These are phyloP conservation scores for Globisporangium camurandrum DNA, from an alignment of 352 stramenopile genomes.

Conservation along the genomic window DNA sequence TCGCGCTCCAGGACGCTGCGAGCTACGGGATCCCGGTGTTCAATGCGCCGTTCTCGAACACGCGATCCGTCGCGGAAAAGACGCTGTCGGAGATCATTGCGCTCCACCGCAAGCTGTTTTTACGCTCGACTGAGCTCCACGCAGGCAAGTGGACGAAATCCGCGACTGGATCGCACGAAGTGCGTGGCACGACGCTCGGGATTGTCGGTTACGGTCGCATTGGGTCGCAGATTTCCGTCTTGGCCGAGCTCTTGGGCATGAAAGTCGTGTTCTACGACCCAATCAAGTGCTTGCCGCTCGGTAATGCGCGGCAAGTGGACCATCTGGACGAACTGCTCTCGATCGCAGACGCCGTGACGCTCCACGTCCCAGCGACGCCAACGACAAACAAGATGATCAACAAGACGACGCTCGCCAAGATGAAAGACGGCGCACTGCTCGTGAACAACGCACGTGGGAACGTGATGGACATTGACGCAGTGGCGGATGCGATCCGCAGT, in stretches of 20 bases:
- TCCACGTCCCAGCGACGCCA: constrained; percentile 95
- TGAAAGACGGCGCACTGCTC: constrained; percentile 90
- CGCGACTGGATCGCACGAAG: constrained; percentile 67
- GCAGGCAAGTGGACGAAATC: constrained; percentile 76
- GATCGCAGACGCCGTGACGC: constrained; percentile 88
- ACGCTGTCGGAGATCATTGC: constrained; percentile 76
- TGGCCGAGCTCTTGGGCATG: constrained; percentile 89
- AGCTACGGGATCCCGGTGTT: constrained; percentile 69
- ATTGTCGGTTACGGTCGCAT: constrained; percentile 81
- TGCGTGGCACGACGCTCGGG: constrained; percentile 72
- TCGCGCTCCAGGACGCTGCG: constrained; percentile 51
- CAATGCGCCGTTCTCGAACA: constrained; percentile 84
- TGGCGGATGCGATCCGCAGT: constrained; percentile 84
- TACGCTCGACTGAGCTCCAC: constrained; percentile 70
- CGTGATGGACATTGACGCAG: constrained; percentile 91
- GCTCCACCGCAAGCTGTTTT: constrained; percentile 77
- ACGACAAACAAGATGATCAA: constrained; percentile 92
- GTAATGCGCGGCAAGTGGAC: constrained; percentile 78
- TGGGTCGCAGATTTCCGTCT: constrained; percentile 73
- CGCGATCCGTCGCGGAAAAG: constrained; percentile 79
- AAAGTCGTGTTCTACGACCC: constrained; percentile 93
- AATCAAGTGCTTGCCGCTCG: constrained; percentile 72
- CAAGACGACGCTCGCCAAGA: constrained; percentile 75
- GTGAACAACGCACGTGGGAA: constrained; percentile 95
- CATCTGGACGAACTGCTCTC: constrained; percentile 78